Evolutionary conservation across 139 green algal genomes (phyloP), one percentile per base, ranked within the genome.

Genomic region (Auxenochlorella protothecoides): DNA sequence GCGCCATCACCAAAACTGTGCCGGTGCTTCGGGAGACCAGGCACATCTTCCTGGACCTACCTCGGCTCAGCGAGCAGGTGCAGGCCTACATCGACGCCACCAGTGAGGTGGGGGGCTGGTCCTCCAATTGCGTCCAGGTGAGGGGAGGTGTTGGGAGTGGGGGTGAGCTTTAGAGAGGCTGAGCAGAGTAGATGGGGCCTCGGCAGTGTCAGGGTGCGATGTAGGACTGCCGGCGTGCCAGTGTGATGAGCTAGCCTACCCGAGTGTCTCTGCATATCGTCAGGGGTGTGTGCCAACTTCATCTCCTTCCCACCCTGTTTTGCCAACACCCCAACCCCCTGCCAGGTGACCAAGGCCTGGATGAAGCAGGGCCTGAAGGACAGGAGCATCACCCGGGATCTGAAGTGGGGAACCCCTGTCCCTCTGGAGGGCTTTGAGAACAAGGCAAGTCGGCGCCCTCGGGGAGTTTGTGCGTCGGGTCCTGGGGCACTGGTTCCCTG

Each of bases 31-130:
- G 88, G n/a, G 79, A 78, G 60, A 98, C 94, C 2, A 77, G 81
- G 60, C 94, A 98, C 85, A 68, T 98, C 6, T 98, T 97, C 86
- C 81, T 98, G 68, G 91, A 98, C 83, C 88, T 98, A 69, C 92
- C 94, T 9, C 67, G 78, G 74, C 84, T 98, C 11, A 81, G 83
- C 3, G 71, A 68, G 2, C 56, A 82, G 72, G 86, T 95, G 70
- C 78, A 81, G 70, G 69, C 81, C 3, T 96, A 97, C 85, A 89
- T 92, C 63, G 84, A 82, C 68, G 71, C 8, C 63, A 85, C 88
- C 9, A 87, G 78, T 16, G 16, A 83, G 62, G 71, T 77, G 64
- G 92, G 92, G 3, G 89, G 89, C 55, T 97, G 91, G 91, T 89
- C 73, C 69, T 75, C 77, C 73, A 97, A 97, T 83, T 97, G 91